Base-by-base conservation (phyloP, 306 rosid genomes). In the Quercus glauca region DNA sequence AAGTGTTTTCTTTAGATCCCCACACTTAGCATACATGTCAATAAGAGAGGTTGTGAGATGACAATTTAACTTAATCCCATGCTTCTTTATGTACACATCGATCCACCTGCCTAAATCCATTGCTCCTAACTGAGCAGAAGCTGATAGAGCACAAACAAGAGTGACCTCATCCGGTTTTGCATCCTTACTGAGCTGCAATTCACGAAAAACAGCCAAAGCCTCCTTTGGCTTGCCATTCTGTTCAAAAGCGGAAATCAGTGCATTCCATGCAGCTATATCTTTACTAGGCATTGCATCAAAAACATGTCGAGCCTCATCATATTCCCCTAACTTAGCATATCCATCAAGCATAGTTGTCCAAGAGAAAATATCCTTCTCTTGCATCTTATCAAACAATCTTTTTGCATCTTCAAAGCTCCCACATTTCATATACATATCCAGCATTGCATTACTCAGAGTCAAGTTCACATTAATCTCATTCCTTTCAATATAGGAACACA, bases 271-370 rank as follows among this genome's bases (percentile, higher is more conserved):
- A 73, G 92, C 86, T 49, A 88, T 85, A 28, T 79, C 91, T 65
- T 89, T 78, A 56, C 65, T 20, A 71, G 92, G 95, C 87, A 87
- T 82, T 45, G 81, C 83, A 49, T 80, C 73, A 58, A 91, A 91
- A 33, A 84, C 26, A 33, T 5, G 43, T 65, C 41, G 76, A 73
- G 92, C 91, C 85, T 83, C 79, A 15, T 87, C 78, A 60, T 80
- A 88, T 18, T 87, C 76, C 37, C 90, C 92, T 45, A 21, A 60
- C 75, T 85, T 90, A 35, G 92, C 87, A 77, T 82, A 85, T 64
- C 91, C 95, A 82, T 91, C 90, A 76, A 91, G 88, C 86, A 89
- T 80, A 26, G 92, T 85, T 49, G 92, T 91, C 95, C 92, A 88
- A 11, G 91, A 87, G 53, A 91, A 83, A n/a, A 91, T 69, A 59